These are phyloP conservation scores for Epithele typhae DNA, from an alignment of 768 basidiomycete genomes.

Conservation along the genomic window DNA sequence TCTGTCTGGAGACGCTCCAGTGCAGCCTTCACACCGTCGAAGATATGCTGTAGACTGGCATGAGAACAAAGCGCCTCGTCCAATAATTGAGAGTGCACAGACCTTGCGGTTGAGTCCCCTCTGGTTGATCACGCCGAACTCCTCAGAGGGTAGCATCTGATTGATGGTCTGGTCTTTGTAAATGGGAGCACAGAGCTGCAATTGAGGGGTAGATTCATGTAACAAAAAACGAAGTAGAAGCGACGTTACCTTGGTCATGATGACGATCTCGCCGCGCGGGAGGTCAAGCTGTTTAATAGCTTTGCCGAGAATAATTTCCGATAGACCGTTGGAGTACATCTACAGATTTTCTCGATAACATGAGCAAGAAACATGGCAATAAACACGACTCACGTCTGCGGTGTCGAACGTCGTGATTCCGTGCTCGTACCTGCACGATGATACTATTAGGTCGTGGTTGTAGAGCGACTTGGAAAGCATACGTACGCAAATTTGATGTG, in stretches of 20 bases:
- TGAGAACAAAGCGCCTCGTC: too few relatives aligned
- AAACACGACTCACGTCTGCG: constrained; percentile 22
- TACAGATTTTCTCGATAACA: constrained; percentile 4
- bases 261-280: constrained; percentile 44
- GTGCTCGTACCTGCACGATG: constrained; percentile 29
- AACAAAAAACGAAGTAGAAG: neutral
- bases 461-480: neutral
- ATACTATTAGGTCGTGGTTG: neutral
- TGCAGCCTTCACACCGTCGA: constrained; percentile 58
- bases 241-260: constrained; percentile 42
- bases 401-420: constrained; percentile 41
- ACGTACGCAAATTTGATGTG: constrained; percentile 42
- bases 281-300: constrained; percentile 42
- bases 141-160: constrained; percentile 8
- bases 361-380: neutral
- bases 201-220: too few relatives aligned
- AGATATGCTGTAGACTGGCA: constrained; percentile 52
- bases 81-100: too few relatives aligned
- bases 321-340: constrained; percentile 37
- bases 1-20: constrained; percentile 68
- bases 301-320: constrained; percentile 44
- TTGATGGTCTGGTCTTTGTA: neutral
- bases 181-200: constrained; percentile 15
- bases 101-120: constrained; percentile 34
- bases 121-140: constrained; percentile 34